Percentiles rank a stretch among this genome's conserved stretches.
Evolutionary conservation across 2,329 filamentous ascomycete species (phyloP).

Genomic region (Phialophora expanda): DNA sequence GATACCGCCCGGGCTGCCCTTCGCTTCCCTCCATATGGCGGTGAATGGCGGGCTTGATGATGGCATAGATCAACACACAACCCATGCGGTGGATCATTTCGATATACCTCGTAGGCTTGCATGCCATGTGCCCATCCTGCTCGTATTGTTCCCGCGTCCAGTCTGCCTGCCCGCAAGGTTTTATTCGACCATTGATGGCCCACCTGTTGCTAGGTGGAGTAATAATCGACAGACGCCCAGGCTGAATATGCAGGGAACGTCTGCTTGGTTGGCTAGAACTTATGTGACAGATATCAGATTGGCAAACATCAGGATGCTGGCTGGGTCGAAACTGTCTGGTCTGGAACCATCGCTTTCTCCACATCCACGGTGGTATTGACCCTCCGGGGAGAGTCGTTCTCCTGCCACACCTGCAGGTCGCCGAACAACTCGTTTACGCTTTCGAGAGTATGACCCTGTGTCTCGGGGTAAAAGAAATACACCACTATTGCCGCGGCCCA

Average conservation of each 20-base stretch:
- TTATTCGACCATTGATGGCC: neutral
- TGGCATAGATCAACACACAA: neutral
- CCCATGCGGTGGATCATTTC: neutral
- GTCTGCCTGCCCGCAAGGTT: too few species aligned
- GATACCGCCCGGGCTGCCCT: neutral
- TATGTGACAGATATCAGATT: neutral
- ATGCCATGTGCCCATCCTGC: neutral
- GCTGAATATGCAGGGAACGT: neutral
- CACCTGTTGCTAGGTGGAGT: neutral
- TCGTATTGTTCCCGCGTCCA: neutral
- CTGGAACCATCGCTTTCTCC: neutral
- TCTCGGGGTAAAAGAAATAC: slow-evolving; percentile 47
- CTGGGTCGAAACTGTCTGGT: neutral
- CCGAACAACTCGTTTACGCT: slow-evolving; percentile 44
- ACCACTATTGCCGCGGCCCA: slow-evolving; percentile 48
- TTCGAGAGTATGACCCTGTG: slow-evolving; percentile 43
- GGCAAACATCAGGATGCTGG: neutral
- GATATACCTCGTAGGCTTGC: neutral
- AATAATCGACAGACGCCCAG: neutral
- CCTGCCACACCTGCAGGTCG: slow-evolving; percentile 14
- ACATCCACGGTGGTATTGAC: neutral
- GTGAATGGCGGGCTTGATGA: neutral
- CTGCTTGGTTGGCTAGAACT: neutral
- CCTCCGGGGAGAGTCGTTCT: neutral
- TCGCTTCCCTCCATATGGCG: neutral